Percentiles rank a stretch among this genome's conserved stretches.
Evolutionary conservation across 257 asterid species (phyloP).

Genomic region (Prunella vulgaris): DNA sequence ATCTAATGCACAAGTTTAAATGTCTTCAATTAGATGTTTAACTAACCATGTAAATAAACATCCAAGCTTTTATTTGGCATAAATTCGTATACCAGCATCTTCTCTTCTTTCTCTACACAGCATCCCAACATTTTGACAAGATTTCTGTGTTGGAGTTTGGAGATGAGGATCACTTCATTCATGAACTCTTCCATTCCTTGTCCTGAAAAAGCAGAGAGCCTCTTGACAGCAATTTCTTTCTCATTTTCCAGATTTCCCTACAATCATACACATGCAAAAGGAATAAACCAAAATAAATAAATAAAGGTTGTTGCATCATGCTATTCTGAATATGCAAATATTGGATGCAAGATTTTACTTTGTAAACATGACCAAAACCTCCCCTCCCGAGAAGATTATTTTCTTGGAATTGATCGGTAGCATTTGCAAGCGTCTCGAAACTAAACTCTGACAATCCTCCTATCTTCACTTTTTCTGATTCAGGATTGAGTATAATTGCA

Average conservation of each 20-base stretch:
- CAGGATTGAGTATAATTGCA: background rate
- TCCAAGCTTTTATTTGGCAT: conserved; percentile 47
- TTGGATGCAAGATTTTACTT: background rate
- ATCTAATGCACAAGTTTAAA: too few species aligned
- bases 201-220: background rate
- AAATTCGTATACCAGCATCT: conserved; percentile 42
- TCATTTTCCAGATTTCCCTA: conserved; percentile 19
- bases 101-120: conserved; percentile 41
- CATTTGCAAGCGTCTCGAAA: conserved; percentile 5
- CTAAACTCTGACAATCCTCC: background rate
- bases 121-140: conserved; percentile 42
- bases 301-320: background rate
- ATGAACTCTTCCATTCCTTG: background rate
- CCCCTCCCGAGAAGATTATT: conserved; percentile 13
- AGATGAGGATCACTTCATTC: background rate
- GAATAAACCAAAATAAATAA: background rate
- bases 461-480: background rate
- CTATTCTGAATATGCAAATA: background rate
- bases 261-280: background rate
- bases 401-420: conserved; percentile 1
- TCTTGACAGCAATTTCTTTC: conserved; percentile 26
- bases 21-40: background rate
- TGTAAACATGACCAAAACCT: conserved; percentile 5
- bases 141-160: conserved; percentile 36
- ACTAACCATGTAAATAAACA: conserved; percentile 33